Base-by-base conservation (phyloP, 495 filamentous ascomycete species). In the Echria macrotheca region DNA sequence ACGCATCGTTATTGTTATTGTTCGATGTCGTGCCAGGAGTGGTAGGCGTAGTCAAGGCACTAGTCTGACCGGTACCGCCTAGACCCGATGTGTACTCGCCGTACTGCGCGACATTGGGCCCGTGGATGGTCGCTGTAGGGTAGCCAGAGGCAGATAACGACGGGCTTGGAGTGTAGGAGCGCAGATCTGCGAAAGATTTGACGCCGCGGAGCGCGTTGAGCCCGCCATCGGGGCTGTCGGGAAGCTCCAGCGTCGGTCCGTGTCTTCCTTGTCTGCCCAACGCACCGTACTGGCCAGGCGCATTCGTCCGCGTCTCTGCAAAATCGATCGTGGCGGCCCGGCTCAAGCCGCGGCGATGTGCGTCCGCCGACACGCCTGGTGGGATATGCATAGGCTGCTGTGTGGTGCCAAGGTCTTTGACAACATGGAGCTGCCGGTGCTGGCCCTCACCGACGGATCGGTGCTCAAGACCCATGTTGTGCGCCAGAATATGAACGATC, bases 271-370 rank as follows among this genome's bases (percentile, higher is more conserved):
- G 87, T 38, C 86, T 76, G 32, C 88, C 85, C 37, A 94, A 73
- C 1, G 86, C 82, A 57, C 80, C 81, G 64, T 85, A 88, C 54
- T 86, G 73, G 24, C 79, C 77, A 28, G 75, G 74, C 17, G 84
- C 82, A 37, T 79, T 79, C 19, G 77, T 83, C 5, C 91, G 85
- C 28, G 87, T 82, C 63, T 96, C 93, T 56, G 86, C 89, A 69
- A 98, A 98, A 68, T 97, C 91, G 57, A 94, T 95, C n/a, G 93
- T 98, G 25, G 93, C 94, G 15, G 93, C 90, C 23, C 93, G 86
- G 71, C 90, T 93, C 26, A 98, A 73, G 11, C 81, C 85, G 25
- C 91, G 86, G 46, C 90, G 79, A 48, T 82, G 81, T 25, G 81
- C 78, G 50, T 96, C 89, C 46, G 78, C 74, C 14, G 80, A 77